A percentile compares a stretch with the other conserved stretches of the same genome.
phyloP scores from a whole-genome alignment of 2,329 filamentous ascomycete genomes.

The Aspergillus ustus region DNA sequence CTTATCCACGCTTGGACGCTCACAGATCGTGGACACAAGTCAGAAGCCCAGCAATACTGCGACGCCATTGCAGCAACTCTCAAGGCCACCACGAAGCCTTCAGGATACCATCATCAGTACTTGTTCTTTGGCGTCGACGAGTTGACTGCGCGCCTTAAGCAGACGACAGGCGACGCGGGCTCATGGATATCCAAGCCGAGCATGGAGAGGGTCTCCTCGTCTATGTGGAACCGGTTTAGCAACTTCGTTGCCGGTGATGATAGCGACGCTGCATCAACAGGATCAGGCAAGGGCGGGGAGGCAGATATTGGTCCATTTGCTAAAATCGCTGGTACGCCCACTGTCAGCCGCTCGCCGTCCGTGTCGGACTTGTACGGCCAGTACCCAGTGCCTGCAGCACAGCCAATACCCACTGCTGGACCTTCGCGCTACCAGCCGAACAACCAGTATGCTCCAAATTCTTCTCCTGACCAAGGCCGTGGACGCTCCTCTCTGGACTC shows the following conservation, averaged over 20 bases:
- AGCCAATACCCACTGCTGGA: slow-evolving; percentile 37
- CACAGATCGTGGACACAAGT: slow-evolving; percentile 79
- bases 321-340: slow-evolving; percentile 75
- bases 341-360: slow-evolving; percentile 74
- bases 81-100: slow-evolving; percentile 78
- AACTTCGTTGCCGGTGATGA: slow-evolving; percentile 96
- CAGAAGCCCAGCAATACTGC: slow-evolving; percentile 89
- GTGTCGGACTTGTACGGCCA: slow-evolving; percentile 75
- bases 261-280: slow-evolving; percentile 65
- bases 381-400: slow-evolving; percentile 48
- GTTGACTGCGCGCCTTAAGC: slow-evolving; percentile 78
- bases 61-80: slow-evolving; percentile 79
- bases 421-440: slow-evolving; percentile 51
- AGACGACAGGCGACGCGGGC: slow-evolving; percentile 79
- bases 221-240: slow-evolving; percentile 90
- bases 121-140: slow-evolving; percentile 81
- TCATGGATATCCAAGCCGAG: slow-evolving; percentile 94
- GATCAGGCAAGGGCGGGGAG: slow-evolving; percentile 60
- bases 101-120: slow-evolving; percentile 79
- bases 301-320: slow-evolving; percentile 78
- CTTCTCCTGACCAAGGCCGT: slow-evolving; percentile 57
- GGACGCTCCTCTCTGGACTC: slow-evolving; percentile 55
- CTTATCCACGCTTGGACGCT: slow-evolving; percentile 82
- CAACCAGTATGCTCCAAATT: slow-evolving; percentile 52
- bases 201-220: slow-evolving; percentile 93